Evolutionary conservation across 345 rosid species (phyloP), one percentile per base, ranked within the genome.

Genomic region (Gossypium sturtianum): DNA sequence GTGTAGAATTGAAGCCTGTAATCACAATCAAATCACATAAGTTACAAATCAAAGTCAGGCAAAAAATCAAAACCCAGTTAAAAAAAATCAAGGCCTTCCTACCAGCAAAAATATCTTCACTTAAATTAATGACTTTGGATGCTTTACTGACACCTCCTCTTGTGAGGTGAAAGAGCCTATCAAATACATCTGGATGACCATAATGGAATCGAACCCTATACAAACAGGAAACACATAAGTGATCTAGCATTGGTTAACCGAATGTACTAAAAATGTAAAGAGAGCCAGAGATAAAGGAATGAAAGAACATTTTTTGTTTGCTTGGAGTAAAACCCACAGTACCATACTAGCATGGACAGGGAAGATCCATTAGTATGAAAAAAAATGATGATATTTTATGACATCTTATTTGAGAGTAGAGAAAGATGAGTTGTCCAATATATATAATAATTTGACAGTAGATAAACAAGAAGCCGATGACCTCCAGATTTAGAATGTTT

Each of bases 21-120:
- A 9, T 66, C 45, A 53, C 72, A 66, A 78, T 49, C 75, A 51
- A 34, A 43, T 43, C 49, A 65, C 11, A 76, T n/a, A 51, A 75
- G 51, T 63, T 41, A 51, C 67, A 27, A 25, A n/a, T 56, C 13
- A 22, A 57, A 61, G 49, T 22, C 23, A 7, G 25, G 65, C 57
- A 53, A 34, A 74, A 8, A 29, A 56, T 57, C 74, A 23, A 61
- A 75, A 71, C 53, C 66, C 56, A 25, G 43, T 13, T 6, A 72
- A 54, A 9, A 75, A 34, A 34, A 5, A 56, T 20, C 61, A 25
- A 76, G 77, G 56, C 61, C 43, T 54, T 73, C 49, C 76, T 83
- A 90, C 99, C 99, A 62, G 98, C 99, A 88, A 96, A 96, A 71
- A 96, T 96, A 77, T 96, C 99, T 84, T 93, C 98, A 76, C 99